phyloP scores from a whole-genome alignment of 2,329 filamentous ascomycete genomes.

The Bipolaris bicolor region DNA sequence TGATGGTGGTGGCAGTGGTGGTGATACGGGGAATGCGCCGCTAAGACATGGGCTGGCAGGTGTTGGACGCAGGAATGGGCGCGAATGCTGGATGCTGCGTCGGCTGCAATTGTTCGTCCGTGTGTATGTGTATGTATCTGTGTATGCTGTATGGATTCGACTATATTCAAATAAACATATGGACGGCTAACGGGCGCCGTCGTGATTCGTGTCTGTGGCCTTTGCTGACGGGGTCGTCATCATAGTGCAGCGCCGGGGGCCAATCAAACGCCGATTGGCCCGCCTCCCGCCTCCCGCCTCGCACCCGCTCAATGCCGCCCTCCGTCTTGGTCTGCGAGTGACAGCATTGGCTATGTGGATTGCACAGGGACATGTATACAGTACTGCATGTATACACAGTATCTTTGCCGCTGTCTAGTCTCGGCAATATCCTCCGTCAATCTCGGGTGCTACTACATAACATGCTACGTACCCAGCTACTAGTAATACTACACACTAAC shows the following conservation, averaged over 20 bases:
- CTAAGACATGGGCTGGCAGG: neutral
- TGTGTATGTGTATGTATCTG: no score
- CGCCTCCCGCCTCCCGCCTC: constrained; percentile 6
- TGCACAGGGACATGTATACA: no score
- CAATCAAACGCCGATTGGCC: constrained; percentile 21
- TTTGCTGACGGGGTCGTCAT: constrained; percentile 18
- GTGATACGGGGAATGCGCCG: constrained; percentile 33
- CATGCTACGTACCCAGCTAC: no score
- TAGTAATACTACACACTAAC: no score
- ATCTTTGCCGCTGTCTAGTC: neutral
- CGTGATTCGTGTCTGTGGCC: constrained; percentile 26
- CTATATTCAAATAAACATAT: no score
- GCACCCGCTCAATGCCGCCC: no score
- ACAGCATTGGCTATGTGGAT: no score
- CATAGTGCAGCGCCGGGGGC: constrained; percentile 14
- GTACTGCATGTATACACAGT: no score
- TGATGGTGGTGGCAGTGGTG: constrained; percentile 21
- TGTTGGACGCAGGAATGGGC: neutral
- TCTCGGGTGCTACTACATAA: no score
- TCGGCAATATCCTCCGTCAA: neutral
- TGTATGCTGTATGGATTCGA: no score
- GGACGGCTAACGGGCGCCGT: constrained; percentile 4
- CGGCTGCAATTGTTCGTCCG: neutral
- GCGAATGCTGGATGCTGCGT: neutral
- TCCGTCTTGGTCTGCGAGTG: no score